These are phyloP conservation scores for Uncinocarpus reesii DNA, from an alignment of 2,329 filamentous ascomycete genomes.

Conservation along the genomic window DNA sequence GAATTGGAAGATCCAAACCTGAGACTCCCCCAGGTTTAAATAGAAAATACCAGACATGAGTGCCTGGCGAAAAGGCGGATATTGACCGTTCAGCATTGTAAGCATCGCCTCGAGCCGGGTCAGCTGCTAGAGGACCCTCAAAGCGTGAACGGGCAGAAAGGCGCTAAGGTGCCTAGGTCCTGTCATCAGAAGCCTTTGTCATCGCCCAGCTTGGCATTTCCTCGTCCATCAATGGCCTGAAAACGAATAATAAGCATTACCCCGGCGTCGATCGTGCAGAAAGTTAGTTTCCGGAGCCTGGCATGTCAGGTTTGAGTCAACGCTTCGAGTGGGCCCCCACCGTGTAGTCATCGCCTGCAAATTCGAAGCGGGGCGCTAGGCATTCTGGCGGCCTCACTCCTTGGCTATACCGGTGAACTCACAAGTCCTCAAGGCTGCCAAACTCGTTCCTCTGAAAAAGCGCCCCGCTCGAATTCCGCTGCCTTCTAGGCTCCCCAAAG, in stretches of 20 bases:
- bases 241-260: conserved; percentile 2
- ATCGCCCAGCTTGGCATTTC: conserved; percentile 3
- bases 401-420: no score
- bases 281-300: background rate
- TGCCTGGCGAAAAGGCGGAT: conserved; percentile 9
- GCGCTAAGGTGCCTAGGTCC: conserved; percentile 6
- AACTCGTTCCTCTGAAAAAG: background rate
- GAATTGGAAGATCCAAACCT: conserved; percentile 1
- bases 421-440: conserved; percentile 1
- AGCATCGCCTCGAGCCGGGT: conserved; percentile 12
- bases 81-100: background rate
- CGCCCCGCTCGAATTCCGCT: conserved; percentile 3
- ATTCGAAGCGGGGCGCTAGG: background rate
- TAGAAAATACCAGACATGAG: conserved; percentile 1
- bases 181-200: background rate
- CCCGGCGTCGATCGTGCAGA: conserved; percentile 7
- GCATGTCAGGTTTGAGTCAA: conserved; percentile 4
- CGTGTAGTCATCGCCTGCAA: background rate
- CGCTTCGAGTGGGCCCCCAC: background rate
- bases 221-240: background rate
- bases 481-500: background rate
- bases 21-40: conserved; percentile 1
- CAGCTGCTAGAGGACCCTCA: conserved; percentile 5
- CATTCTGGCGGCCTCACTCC: conserved; percentile 3
- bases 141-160: conserved; percentile 1